Conservation (phyloP, 2,329 filamentous ascomycete genomes). For the Talaromyces sp. region DNA sequence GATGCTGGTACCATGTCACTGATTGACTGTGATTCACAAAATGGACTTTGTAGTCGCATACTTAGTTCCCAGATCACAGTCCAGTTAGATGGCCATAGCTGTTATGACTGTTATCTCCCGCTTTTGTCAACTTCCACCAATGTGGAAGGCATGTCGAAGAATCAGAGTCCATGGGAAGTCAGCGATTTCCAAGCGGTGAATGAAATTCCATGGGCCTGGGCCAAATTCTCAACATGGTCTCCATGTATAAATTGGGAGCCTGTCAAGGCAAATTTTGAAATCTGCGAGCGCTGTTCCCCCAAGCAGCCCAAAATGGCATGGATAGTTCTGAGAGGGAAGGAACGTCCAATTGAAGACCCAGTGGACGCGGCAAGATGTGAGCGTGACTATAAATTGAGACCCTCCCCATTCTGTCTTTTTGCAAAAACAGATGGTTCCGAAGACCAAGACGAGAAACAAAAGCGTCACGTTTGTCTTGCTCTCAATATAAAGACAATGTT, state of each 20-base stretch:
- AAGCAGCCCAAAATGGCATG: conserved; percentile 30
- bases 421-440: conserved; percentile 23
- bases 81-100: conserved; percentile 19
- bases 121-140: conserved; percentile 26
- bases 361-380: conserved; percentile 49
- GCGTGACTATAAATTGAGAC: conserved; percentile 45
- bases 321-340: conserved; percentile 24
- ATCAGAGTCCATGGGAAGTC: conserved; percentile 23
- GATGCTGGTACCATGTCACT: conserved; percentile 2
- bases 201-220: conserved; percentile 30
- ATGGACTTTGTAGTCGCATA: conserved; percentile 18
- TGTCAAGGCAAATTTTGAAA: conserved; percentile 11
- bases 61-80: conserved; percentile 18
- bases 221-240: conserved; percentile 22
- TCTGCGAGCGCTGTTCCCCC: conserved; percentile 31
- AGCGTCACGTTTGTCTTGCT: conserved; percentile 36
- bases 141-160: conserved; percentile 5
- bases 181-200: conserved; percentile 23
- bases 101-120: conserved; percentile 29
- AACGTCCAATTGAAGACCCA: conserved; percentile 46
- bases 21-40: neutral
- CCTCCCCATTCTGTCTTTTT: conserved; percentile 40
- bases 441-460: conserved; percentile 16
- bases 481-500: conserved; percentile 36
- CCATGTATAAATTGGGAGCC: conserved; percentile 28